Conservation (phyloP, 208 protist genomes). For the Leishmania major region DNA sequence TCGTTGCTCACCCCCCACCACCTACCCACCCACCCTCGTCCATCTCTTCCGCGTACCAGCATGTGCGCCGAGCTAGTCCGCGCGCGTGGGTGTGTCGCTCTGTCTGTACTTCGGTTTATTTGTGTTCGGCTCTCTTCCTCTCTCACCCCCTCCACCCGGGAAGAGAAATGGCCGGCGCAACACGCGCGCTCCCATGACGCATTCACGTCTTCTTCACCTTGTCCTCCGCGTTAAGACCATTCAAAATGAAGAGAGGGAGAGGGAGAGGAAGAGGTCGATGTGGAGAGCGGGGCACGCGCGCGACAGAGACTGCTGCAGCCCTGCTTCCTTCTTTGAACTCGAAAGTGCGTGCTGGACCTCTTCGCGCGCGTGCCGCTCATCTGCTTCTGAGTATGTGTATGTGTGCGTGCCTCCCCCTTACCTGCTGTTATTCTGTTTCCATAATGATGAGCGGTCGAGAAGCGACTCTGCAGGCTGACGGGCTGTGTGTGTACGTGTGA, state of each 20-base stretch:
- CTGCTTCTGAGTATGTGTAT: conserved; percentile 4
- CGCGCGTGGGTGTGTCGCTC: background rate
- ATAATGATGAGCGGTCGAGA: background rate
- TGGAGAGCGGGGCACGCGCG: background rate
- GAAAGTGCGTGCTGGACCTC: background rate
- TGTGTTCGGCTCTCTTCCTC: conserved; percentile 1
- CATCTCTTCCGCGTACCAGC: background rate
- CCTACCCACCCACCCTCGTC: background rate
- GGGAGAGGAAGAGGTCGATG: no score
- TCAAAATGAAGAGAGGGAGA: background rate
- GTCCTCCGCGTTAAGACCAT: background rate
- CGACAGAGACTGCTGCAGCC: background rate
- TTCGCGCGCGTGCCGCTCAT: background rate
- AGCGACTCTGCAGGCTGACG: background rate
- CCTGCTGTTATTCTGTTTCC: background rate
- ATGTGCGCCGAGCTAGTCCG: background rate
- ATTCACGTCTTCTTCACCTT: background rate
- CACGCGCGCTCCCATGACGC: background rate
- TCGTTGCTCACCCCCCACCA: background rate
- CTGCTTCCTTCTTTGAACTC: background rate
- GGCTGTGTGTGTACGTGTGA: background rate
- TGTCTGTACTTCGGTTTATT: background rate
- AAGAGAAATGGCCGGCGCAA: background rate
- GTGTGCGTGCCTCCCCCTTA: background rate
- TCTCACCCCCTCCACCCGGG: background rate